phyloP scores from a whole-genome alignment of 2,329 filamentous ascomycete genomes.

The Curvularia sp. region DNA sequence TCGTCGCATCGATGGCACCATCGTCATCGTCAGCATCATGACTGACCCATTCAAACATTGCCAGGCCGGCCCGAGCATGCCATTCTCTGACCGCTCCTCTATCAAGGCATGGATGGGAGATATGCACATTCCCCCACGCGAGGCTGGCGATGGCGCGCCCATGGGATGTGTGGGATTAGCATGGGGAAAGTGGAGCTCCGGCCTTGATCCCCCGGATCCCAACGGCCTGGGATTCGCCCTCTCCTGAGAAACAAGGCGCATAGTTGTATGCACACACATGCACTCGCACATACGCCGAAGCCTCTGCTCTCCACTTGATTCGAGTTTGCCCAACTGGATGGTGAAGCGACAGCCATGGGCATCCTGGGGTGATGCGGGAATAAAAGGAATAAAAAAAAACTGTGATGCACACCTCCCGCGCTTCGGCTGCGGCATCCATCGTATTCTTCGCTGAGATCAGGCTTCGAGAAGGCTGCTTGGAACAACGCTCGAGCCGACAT shows the following conservation, averaged over 20 bases:
- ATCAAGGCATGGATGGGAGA: constrained; percentile 11
- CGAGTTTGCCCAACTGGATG: not conserved
- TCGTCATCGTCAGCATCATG: not conserved
- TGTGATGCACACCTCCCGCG: constrained; percentile 4
- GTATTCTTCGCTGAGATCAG: constrained; percentile 28
- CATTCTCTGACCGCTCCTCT: constrained; percentile 38
- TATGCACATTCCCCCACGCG: constrained; percentile 35
- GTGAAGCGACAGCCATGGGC: constrained; percentile 1
- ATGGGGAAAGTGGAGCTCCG: constrained; percentile 36
- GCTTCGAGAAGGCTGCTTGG: constrained; percentile 37
- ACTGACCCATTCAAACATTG: not conserved
- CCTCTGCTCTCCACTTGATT: not conserved
- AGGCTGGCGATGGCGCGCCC: constrained; percentile 26
- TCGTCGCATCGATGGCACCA: not conserved
- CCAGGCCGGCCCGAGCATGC: constrained; percentile 18
- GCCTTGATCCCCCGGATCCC: constrained; percentile 37
- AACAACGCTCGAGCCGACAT: constrained; percentile 41
- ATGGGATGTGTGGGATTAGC: constrained; percentile 6
- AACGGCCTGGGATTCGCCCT: constrained; percentile 26
- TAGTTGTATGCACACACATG: not conserved
- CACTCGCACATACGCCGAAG: not conserved
- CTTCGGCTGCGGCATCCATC: constrained; percentile 11
- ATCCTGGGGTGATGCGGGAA: constrained; percentile 15
- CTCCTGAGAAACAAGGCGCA: constrained; percentile 25
- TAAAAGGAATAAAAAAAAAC: constrained; percentile 1